Conservation (phyloP, 257 asterid genomes). For the Cordia subcordata region DNA sequence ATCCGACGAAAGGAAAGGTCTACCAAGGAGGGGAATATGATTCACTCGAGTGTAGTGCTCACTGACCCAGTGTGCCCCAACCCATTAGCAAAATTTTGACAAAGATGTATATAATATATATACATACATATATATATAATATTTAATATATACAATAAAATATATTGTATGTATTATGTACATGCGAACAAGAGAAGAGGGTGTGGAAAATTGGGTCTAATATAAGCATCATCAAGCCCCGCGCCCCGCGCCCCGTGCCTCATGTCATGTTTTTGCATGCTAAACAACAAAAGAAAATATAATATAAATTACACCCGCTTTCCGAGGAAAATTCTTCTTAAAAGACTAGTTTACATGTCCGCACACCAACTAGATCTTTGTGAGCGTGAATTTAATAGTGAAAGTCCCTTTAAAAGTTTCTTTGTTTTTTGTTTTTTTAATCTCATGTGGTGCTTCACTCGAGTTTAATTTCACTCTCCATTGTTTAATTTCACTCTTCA, state of each 20-base stretch:
- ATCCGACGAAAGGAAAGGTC: conserved; percentile 31
- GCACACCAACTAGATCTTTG: conserved; percentile 21
- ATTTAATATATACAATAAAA: neutral
- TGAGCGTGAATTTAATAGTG: conserved; percentile 14
- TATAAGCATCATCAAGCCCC: conserved; percentile 56
- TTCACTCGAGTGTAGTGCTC: conserved; percentile 41
- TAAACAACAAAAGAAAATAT: neutral
- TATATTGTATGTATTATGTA: no score
- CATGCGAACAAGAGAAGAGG: neutral
- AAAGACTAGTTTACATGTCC: conserved; percentile 15
- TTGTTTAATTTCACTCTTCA: no score
- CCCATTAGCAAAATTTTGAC: conserved; percentile 22
- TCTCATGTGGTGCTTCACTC: conserved; percentile 4
- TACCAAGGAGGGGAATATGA: conserved; percentile 34
- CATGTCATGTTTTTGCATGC: conserved; percentile 15
- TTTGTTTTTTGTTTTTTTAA: neutral
- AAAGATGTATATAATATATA: neutral
- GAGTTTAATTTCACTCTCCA: no score
- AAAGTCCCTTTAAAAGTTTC: neutral
- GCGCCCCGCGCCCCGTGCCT: conserved; percentile 94
- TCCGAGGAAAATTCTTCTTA: conserved; percentile 20
- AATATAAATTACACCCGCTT: conserved; percentile 17
- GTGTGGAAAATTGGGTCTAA: no score
- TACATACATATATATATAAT: no score
- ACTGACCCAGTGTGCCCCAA: conserved; percentile 57